These are phyloP conservation scores for Trypanosoma scelopori DNA, from an alignment of 208 protist species.

Conservation along the genomic window DNA sequence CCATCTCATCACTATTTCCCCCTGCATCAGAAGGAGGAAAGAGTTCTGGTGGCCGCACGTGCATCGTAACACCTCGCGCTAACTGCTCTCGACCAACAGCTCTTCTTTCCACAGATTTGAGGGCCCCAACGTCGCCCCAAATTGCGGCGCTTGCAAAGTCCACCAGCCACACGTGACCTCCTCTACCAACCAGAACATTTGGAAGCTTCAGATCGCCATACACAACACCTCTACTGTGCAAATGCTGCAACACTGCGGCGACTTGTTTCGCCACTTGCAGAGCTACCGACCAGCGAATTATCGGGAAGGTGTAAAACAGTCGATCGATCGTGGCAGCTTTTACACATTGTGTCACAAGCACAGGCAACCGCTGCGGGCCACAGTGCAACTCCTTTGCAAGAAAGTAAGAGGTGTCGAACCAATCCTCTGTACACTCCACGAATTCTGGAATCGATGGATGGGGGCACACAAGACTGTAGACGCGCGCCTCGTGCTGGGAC, in stretches of 20 bases:
- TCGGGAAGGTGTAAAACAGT: conserved; percentile 30
- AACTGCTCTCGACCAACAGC: neutral
- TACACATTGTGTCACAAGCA: conserved; percentile 40
- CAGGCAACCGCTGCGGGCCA: conserved; percentile 11
- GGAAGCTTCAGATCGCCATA: conserved; percentile 49
- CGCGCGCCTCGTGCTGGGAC: conserved; percentile 16
- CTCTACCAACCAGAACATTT: conserved; percentile 32
- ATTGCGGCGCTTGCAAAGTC: conserved; percentile 33
- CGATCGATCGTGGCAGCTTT: conserved; percentile 31
- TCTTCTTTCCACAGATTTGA: neutral
- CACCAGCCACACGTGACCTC: conserved; percentile 37
- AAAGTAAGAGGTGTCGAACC: conserved; percentile 22
- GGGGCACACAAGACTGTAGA: conserved; percentile 26
- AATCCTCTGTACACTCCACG: conserved; percentile 33
- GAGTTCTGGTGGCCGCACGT: conserved; percentile 37
- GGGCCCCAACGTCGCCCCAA: neutral
- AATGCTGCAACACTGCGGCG: conserved; percentile 19
- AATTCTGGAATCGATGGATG: conserved; percentile 32
- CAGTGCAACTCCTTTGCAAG: conserved; percentile 1
- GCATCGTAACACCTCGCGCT: conserved; percentile 25
- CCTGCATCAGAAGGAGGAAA: neutral
- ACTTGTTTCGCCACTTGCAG: conserved; percentile 19
- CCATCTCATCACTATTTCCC: neutral
- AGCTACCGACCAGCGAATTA: conserved; percentile 30
- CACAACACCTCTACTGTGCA: conserved; percentile 37